Base-by-base conservation (phyloP, 495 filamentous ascomycete genomes). In the Talaromyces liani region DNA sequence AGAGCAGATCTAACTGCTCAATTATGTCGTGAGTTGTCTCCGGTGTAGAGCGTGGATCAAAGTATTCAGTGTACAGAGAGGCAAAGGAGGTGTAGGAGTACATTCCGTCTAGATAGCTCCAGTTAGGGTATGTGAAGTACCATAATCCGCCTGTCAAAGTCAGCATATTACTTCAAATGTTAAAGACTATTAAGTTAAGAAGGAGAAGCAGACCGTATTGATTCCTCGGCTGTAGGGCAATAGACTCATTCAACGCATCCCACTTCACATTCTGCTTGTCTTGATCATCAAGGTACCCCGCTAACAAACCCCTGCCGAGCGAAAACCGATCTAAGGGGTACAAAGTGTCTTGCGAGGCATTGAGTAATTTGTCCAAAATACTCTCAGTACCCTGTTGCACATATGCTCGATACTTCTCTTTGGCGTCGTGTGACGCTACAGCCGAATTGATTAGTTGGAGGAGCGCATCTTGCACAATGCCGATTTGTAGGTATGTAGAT, bases 61-160 rank as follows among this genome's bases (percentile, higher is more conserved):
- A 83, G 20, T 73, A 57, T 0, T 71, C 62, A 0, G 80, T 81
- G 64, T 78, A 83, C n/a, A 74, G 67, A 1, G 77, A 73, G 27
- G 75, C 79, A 66, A 85, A 86, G 3, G 81, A 79, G 2, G 75
- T 67, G 4, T 80, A 75, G 69, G 82, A 82, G 72, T 77, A 85
- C 45, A 83, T 76, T 2, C 82, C 83, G 60, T 85, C 84, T 0
- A 85, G 73, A 75, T 82, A 86, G 79, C 83, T 84, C 69, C 83
- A 83, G 45, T 86, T 72, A 0, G 79, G 79, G 54, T 84, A 85
- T 1, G 70, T 75, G 9, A 76, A 78, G 53, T 84, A 83, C 84
- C 83, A 85, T 62, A 80, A 80, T 2, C 82, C 83, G n/a, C 79
- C 72, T 66, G 66, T 64, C 7, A 10, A 31, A 41, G 27, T 67